phyloP scores from a whole-genome alignment of 176 grass and related monocot genomes.

The Eragrostis curvula region DNA sequence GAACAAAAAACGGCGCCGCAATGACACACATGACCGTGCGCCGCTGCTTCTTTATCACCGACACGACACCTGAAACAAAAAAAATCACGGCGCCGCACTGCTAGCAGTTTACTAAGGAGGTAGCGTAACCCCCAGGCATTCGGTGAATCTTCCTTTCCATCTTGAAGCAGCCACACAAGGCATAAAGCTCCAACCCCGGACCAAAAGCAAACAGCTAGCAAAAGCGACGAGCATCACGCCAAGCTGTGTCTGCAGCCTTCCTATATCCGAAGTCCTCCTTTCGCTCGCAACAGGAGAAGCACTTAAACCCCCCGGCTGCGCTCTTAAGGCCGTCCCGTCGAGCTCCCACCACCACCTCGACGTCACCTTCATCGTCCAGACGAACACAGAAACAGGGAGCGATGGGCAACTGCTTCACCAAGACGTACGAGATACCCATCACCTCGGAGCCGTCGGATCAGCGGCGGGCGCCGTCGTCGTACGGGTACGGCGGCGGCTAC shows the following conservation, averaged over 20 bases:
- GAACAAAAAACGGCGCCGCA: neutral
- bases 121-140: slow-evolving; percentile 49
- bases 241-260: slow-evolving; percentile 4
- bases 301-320: slow-evolving; percentile 33
- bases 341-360: neutral
- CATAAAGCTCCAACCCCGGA: slow-evolving; percentile 39
- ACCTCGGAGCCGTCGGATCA: neutral
- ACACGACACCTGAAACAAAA: neutral
- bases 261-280: neutral
- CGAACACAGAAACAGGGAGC: neutral
- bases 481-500: neutral
- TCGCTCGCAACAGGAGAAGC: neutral
- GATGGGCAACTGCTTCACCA: slow-evolving; percentile 80
- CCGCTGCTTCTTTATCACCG: slow-evolving; percentile 1
- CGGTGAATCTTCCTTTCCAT: slow-evolving; percentile 67
- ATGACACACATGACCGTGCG: neutral
- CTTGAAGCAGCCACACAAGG: slow-evolving; percentile 33
- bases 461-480: neutral
- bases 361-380: too few species aligned
- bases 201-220: slow-evolving; percentile 40
- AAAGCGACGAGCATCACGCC: slow-evolving; percentile 18
- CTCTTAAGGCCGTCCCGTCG: slow-evolving; percentile 19
- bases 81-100: neutral
- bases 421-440: slow-evolving; percentile 66
- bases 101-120: neutral